Percentiles rank a stretch among this genome's conserved stretches.
phyloP scores from a whole-genome alignment of 2,329 filamentous ascomycete species.

The Pestalotiopsis sp. region DNA sequence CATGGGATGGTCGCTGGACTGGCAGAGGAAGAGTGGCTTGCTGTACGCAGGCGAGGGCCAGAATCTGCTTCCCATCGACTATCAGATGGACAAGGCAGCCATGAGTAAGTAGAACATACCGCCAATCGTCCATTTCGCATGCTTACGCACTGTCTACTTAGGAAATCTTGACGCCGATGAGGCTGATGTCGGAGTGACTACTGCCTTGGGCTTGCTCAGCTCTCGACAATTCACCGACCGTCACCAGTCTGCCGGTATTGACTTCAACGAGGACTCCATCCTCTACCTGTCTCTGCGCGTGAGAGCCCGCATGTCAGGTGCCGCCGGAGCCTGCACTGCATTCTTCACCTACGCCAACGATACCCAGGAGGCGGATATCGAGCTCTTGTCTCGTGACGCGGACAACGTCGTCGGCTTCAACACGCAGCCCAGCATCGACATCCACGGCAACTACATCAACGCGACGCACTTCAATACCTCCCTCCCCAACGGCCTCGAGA shows the following conservation, averaged over 20 bases:
- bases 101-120: neutral
- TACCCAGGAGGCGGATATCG: conserved; percentile 4
- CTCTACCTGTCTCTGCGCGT: conserved; percentile 5
- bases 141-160: neutral
- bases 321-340: neutral
- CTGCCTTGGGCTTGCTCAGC: neutral
- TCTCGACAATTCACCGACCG: neutral
- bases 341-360: conserved; percentile 6
- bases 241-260: conserved; percentile 2
- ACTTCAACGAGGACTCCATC: conserved; percentile 5
- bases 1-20: conserved; percentile 5
- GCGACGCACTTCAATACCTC: neutral
- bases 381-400: conserved; percentile 3
- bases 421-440: conserved; percentile 1
- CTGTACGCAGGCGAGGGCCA: neutral
- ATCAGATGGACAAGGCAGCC: neutral
- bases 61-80: neutral
- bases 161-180: neutral
- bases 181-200: neutral
- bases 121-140: neutral
- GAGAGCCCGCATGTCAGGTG: conserved; percentile 1
- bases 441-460: conserved; percentile 3
- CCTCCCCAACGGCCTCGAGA: neutral
- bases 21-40: neutral
- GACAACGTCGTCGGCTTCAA: conserved; percentile 2